A percentile compares a stretch with the other conserved stretches of the same genome.
These are phyloP conservation scores for Sordariomycetes sp. DNA, from an alignment of 2,329 filamentous ascomycete species.

Conservation along the genomic window DNA sequence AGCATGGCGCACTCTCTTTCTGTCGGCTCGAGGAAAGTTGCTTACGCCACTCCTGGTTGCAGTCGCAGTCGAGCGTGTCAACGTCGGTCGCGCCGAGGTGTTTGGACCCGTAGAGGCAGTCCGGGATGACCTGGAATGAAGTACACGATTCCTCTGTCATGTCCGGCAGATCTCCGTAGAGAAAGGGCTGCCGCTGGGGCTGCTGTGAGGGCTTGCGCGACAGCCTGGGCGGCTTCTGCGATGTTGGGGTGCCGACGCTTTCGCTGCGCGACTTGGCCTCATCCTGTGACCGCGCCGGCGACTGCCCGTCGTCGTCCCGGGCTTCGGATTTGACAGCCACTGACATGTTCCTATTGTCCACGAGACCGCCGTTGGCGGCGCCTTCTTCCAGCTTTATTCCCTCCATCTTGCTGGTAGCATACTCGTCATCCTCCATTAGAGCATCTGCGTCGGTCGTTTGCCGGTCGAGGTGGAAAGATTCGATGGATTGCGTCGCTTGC, in stretches of 20 bases:
- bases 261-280: slow-evolving; percentile 36
- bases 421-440: slow-evolving; percentile 31
- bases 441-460: no score
- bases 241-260: slow-evolving; percentile 37
- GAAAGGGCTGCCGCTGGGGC: slow-evolving; percentile 38
- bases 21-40: slow-evolving; percentile 1
- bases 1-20: slow-evolving; percentile 7
- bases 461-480: no score
- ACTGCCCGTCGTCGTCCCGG: slow-evolving; percentile 24
- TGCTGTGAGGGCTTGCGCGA: slow-evolving; percentile 64
- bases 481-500: no score
- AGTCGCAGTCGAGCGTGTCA: slow-evolving; percentile 89
- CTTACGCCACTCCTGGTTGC: slow-evolving; percentile 90
- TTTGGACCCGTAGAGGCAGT: slow-evolving; percentile 88
- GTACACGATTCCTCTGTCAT: slow-evolving; percentile 66
- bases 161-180: slow-evolving; percentile 71
- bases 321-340: slow-evolving; percentile 19
- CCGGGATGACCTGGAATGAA: slow-evolving; percentile 71
- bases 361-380: slow-evolving; percentile 20
- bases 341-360: slow-evolving; percentile 12
- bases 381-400: slow-evolving; percentile 34
- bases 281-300: slow-evolving; percentile 33
- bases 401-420: slow-evolving; percentile 30
- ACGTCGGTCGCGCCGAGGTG: slow-evolving; percentile 85
- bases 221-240: slow-evolving; percentile 56